Percentiles rank a stretch among this genome's conserved stretches.
phyloP scores from a whole-genome alignment of 2,329 filamentous ascomycete genomes.

The Colletotrichum caudatum region DNA sequence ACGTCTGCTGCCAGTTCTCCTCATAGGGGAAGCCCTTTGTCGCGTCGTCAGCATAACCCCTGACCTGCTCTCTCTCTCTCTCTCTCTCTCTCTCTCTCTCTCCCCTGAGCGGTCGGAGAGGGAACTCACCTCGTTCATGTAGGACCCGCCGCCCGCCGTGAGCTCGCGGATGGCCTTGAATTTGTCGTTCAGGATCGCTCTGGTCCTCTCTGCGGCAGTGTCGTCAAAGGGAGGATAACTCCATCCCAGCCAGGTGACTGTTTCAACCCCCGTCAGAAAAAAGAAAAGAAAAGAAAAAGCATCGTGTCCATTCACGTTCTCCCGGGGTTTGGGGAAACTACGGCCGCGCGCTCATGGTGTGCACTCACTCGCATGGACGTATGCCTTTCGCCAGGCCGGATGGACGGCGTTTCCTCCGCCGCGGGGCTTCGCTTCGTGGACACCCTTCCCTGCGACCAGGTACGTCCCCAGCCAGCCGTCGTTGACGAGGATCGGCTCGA shows the following conservation, averaged over 20 bases:
- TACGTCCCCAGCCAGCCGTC: constrained; percentile 49
- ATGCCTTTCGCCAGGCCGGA: constrained; percentile 61
- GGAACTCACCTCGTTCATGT: constrained; percentile 33
- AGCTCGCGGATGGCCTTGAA: constrained; percentile 51
- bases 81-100: no score
- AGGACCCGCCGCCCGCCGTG: constrained; percentile 35
- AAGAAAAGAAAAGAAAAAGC: no score
- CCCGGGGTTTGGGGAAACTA: not conserved
- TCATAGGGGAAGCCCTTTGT: constrained; percentile 35
- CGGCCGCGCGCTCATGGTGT: no score
- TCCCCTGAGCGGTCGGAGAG: no score
- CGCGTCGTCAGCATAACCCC: not conserved
- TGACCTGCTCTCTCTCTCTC: no score
- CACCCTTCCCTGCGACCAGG: constrained; percentile 59
- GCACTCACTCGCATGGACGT: constrained; percentile 54
- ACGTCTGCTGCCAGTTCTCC: constrained; percentile 37
- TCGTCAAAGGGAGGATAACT: constrained; percentile 50
- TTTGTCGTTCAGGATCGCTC: constrained; percentile 45
- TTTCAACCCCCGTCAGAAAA: constrained; percentile 5
- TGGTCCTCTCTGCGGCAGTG: constrained; percentile 46
- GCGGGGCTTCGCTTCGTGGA: constrained; percentile 56
- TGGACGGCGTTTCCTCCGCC: constrained; percentile 62
- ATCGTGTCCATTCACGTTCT: not conserved
- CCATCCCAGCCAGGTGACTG: constrained; percentile 10
- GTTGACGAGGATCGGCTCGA: constrained; percentile 51